Conservation (phyloP, 1,139 yeast species). For the Yamadazyma pseudoaaseri region DNA sequence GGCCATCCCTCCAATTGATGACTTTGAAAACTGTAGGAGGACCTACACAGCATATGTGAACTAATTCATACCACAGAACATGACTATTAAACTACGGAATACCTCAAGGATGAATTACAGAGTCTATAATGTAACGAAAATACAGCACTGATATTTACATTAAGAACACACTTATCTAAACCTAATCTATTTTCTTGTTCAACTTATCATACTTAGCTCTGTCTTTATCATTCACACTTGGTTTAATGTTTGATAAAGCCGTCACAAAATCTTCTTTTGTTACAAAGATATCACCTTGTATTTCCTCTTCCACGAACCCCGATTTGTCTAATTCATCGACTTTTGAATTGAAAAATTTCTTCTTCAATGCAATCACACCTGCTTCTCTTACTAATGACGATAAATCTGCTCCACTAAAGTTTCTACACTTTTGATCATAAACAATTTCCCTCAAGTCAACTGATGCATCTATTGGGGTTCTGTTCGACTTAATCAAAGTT, state of each 20-base stretch:
- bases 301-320: slow-evolving; percentile 35
- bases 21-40: no score
- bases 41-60: no score
- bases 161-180: no score
- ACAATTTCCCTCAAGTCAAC: slow-evolving; percentile 68
- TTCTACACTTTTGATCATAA: slow-evolving; percentile 74
- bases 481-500: slow-evolving; percentile 69
- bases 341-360: slow-evolving; percentile 55
- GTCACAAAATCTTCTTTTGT: slow-evolving; percentile 61
- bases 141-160: no score
- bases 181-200: slow-evolving; percentile 52
- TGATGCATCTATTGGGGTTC: slow-evolving; percentile 68
- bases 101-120: no score
- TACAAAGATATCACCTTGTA: slow-evolving; percentile 45
- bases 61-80: no score
- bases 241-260: slow-evolving; percentile 76
- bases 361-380: slow-evolving; percentile 82
- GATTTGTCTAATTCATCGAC: slow-evolving; percentile 50
- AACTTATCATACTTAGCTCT: slow-evolving; percentile 70
- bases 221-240: slow-evolving; percentile 89
- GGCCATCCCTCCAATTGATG: slow-evolving; percentile 48
- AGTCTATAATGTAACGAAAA: no score
- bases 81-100: no score
- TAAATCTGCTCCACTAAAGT: slow-evolving; percentile 94
- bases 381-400: slow-evolving; percentile 92